These are phyloP conservation scores for Picea mariana DNA, from an alignment of 83 land plant species.

Conservation along the genomic window DNA sequence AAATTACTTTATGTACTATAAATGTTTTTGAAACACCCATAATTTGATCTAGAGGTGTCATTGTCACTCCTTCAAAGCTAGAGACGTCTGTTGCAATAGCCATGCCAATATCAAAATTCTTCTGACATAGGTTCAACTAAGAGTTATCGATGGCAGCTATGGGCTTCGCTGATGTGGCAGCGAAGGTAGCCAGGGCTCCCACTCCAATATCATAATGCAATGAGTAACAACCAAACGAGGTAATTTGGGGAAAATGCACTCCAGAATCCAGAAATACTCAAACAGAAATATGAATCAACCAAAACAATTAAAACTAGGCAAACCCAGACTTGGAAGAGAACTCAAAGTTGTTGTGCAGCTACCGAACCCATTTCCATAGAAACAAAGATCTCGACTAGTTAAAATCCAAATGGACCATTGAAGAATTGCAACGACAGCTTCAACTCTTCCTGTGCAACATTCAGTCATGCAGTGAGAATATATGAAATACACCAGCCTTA, in stretches of 20 bases:
- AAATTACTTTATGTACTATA: slow-evolving; percentile 62
- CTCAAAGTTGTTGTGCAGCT: no score
- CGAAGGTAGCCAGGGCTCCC: no score
- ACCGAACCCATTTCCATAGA: not conserved
- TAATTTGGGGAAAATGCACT: no score
- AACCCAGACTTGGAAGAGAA: no score
- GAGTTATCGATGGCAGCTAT: no score
- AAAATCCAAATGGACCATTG: not conserved
- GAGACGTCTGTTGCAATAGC: slow-evolving; percentile 67
- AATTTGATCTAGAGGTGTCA: slow-evolving; percentile 96
- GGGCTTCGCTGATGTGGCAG: no score
- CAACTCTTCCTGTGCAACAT: not conserved
- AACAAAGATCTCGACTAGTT: not conserved
- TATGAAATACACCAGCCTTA: not conserved
- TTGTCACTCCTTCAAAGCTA: slow-evolving; percentile 78
- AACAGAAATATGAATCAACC: no score
- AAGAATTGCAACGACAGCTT: not conserved
- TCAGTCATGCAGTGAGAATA: not conserved
- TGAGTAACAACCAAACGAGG: no score
- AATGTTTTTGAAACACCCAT: slow-evolving; percentile 96
- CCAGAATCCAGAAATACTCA: no score
- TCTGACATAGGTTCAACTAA: no score
- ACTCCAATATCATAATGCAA: no score
- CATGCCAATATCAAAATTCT: slow-evolving; percentile 34
- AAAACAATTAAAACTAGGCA: no score